phyloP scores from a whole-genome alignment of 2,329 filamentous ascomycete species.

The Trichoderma aggressivum region DNA sequence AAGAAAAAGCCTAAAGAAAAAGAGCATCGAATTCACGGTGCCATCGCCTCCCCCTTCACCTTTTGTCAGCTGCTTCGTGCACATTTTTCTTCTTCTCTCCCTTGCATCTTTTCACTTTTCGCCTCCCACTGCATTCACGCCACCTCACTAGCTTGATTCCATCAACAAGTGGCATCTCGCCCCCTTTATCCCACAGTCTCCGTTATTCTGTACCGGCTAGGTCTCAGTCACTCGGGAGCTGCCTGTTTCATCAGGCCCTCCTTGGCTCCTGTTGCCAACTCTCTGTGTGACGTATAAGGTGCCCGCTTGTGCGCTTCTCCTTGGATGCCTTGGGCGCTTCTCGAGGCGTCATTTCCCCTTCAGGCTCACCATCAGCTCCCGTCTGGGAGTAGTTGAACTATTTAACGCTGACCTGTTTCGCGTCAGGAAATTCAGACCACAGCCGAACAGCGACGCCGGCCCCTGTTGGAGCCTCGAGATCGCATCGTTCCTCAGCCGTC shows the following conservation, averaged over 20 bases:
- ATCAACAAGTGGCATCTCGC: background rate
- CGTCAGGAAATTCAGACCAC: background rate
- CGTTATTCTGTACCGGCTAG: background rate
- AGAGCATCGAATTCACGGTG: background rate
- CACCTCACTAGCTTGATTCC: background rate
- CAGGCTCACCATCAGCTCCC: background rate
- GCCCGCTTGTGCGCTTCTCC: background rate
- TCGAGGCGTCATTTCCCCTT: background rate
- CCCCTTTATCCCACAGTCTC: background rate
- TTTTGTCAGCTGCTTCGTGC: background rate
- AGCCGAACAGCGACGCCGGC: background rate
- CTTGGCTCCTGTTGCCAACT: background rate
- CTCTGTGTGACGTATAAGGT: background rate
- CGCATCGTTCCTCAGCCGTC: constrained; percentile 1
- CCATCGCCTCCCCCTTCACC: background rate
- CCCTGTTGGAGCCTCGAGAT: background rate
- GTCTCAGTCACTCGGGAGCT: background rate
- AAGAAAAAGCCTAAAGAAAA: background rate
- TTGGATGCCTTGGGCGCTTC: background rate
- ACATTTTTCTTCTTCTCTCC: background rate
- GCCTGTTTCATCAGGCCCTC: background rate
- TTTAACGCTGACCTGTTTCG: background rate
- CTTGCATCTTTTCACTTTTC: background rate
- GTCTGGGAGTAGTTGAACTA: background rate
- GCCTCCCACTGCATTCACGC: constrained; percentile 7